Evolutionary conservation across 1,284 basidiomycete species (phyloP), one percentile per base, ranked within the genome.

Genomic region (Fomitopsis betulina): DNA sequence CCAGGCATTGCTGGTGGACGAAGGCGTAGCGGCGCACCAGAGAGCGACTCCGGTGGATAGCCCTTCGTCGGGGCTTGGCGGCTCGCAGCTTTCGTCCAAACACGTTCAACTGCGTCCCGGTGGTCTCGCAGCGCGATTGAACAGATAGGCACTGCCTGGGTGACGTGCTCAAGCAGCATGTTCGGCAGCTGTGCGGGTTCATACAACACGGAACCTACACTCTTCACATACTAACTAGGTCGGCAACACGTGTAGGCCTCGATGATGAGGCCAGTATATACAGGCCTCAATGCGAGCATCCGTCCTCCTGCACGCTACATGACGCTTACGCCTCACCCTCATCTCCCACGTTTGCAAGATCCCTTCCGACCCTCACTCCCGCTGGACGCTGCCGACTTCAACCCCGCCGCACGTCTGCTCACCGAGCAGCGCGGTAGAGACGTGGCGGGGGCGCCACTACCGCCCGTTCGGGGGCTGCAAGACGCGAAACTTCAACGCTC

Each of bases 211-310:
- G 49, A 51, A 10, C 49, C 35, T 51, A 27, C 32, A 30, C 15
- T 17, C 49, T 51, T 51, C 49, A 51, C 49, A 37, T 6, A 51
- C 19, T 35, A 27, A 33, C 33, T 19, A 33, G 32, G 49, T 33
- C 49, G 19, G 19, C 15, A 35, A 51, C 49, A 51, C 49, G 49
- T 51, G 49, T 51, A 12, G 7, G 21, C 49, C 13, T 15, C 49
- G 49, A 33, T 23, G 49, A 51, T 51, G 32, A 51, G 49, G 32
- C 19, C 49, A 51, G 49, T 51, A 51, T 51, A 51, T 51, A 51
- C 49, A 30, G 21, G 49, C 23, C 32, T 51, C 49, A 21, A 51
- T 17, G 49, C 10, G 49, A 51, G 49, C 49, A 51, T 19, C 49
- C 49, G 49, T 32, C 30, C 32, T 15, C 32, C n/a, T 51, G 49